phyloP scores from a whole-genome alignment of 108 stramenopile genomes.

The Hondaea fermentalgiana region DNA sequence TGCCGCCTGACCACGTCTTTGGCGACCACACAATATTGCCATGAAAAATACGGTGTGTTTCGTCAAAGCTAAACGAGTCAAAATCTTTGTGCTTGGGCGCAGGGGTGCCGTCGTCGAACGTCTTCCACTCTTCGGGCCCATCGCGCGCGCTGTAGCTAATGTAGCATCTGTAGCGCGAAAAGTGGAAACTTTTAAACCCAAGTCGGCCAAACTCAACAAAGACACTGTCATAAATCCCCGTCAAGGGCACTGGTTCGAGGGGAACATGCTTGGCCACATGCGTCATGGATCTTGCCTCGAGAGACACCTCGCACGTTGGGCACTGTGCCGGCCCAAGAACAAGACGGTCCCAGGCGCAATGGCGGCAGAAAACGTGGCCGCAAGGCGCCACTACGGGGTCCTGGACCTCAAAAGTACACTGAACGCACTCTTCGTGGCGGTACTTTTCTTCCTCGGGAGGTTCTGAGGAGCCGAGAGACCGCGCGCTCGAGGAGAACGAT shows the following conservation, averaged over 20 bases:
- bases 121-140: neutral
- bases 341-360: neutral
- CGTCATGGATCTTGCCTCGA: neutral
- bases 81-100: neutral
- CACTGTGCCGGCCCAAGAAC: neutral
- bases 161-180: neutral
- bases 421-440: neutral
- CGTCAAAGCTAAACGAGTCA: neutral
- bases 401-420: neutral
- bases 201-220: neutral
- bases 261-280: neutral
- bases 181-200: neutral
- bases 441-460: neutral
- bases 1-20: neutral
- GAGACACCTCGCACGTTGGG: neutral
- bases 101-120: neutral
- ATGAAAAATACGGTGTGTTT: neutral
- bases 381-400: neutral
- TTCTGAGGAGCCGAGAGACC: neutral
- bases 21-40: neutral
- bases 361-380: neutral
- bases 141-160: neutral
- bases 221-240: neutral
- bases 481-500: neutral
- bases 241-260: neutral